phyloP scores from a whole-genome alignment of 768 basidiomycete species.

The Rhizopogon vesiculosus region DNA sequence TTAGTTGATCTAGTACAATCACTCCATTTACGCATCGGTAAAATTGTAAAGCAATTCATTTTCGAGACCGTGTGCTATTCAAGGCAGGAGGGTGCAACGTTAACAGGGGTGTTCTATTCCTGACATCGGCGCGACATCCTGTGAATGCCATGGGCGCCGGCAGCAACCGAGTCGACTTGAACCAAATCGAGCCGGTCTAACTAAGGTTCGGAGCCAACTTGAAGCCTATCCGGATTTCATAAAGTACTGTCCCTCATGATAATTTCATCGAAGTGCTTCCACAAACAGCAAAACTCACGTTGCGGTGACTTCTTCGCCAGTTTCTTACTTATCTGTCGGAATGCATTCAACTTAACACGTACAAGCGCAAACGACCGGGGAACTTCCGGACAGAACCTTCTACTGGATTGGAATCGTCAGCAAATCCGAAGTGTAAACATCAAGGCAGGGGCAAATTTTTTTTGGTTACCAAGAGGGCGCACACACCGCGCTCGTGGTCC shows the following conservation, averaged over 20 bases:
- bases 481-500: neutral
- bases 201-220: neutral
- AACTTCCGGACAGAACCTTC: neutral
- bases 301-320: neutral
- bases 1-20: neutral
- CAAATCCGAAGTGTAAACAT: neutral
- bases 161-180: neutral
- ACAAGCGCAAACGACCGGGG: neutral
- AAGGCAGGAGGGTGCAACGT: constrained; percentile 2
- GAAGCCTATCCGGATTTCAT: neutral
- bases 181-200: neutral
- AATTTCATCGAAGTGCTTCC: neutral
- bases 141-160: neutral
- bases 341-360: neutral
- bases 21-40: neutral
- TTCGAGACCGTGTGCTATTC: constrained; percentile 6
- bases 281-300: neutral
- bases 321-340: neutral
- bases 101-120: neutral
- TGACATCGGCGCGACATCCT: neutral
- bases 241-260: neutral
- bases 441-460: neutral
- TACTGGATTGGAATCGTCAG: neutral
- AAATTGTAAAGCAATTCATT: neutral
- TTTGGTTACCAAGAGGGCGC: neutral